These are phyloP conservation scores for Colletotrichum ledebouriae DNA, from an alignment of 2,329 filamentous ascomycete species.

Conservation along the genomic window DNA sequence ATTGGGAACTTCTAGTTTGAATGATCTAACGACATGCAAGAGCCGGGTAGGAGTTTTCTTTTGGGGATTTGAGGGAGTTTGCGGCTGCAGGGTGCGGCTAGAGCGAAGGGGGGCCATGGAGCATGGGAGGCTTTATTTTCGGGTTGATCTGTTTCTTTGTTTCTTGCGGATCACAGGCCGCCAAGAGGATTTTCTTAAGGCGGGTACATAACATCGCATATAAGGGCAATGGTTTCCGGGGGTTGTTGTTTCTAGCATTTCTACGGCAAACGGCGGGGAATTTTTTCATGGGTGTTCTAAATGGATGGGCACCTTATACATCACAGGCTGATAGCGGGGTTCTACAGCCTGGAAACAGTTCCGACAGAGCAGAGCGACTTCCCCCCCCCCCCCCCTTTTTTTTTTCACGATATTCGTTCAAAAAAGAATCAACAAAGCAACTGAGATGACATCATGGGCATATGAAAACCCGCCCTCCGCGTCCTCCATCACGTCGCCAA, in stretches of 20 bases:
- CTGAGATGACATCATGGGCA: slow-evolving; percentile 5
- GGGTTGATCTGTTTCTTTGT: not conserved
- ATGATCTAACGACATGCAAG: slow-evolving; percentile 11
- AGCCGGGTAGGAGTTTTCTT: slow-evolving; percentile 3
- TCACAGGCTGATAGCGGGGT: slow-evolving; percentile 37
- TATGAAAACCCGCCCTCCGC: too few species aligned
- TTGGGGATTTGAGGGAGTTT: not conserved
- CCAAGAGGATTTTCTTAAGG: not conserved
- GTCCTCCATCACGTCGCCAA: too few species aligned
- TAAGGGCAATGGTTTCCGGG: slow-evolving; percentile 3
- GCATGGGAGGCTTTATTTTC: slow-evolving; percentile 9
- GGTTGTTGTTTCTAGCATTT: slow-evolving; percentile 6
- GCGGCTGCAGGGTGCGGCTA: slow-evolving; percentile 16
- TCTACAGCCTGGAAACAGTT: slow-evolving; percentile 38
- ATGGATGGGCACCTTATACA: slow-evolving; percentile 5
- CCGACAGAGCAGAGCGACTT: slow-evolving; percentile 24
- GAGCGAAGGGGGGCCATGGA: slow-evolving; percentile 8
- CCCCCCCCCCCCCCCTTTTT: too few species aligned
- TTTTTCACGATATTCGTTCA: slow-evolving; percentile 7
- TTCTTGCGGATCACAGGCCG: slow-evolving; percentile 15
- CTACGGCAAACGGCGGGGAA: slow-evolving; percentile 7
- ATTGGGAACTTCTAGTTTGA: slow-evolving; percentile 1
- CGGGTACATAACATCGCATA: slow-evolving; percentile 21
- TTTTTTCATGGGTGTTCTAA: slow-evolving; percentile 21
- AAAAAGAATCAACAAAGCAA: not conserved